Percentiles rank a stretch among this genome's conserved stretches.
These are phyloP conservation scores for Ustilago curta DNA, from an alignment of 1,284 basidiomycete species.

Conservation along the genomic window DNA sequence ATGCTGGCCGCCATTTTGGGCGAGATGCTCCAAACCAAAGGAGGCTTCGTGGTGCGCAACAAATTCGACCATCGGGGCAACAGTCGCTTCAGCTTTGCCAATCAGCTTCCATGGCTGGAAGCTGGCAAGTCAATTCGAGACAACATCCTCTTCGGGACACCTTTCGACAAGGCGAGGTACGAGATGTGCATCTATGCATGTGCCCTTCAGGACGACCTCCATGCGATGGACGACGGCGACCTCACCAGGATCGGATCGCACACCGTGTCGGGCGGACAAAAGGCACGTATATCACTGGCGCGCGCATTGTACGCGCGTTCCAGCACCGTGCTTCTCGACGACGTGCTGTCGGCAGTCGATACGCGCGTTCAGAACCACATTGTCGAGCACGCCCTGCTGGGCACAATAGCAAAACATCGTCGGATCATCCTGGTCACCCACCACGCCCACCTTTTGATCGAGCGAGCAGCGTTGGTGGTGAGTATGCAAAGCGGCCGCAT, in stretches of 20 bases:
- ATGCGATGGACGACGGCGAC: slow-evolving; percentile 62
- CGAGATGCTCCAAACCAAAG: slow-evolving; percentile 51
- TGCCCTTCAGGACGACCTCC: slow-evolving; percentile 59
- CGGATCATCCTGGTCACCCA: slow-evolving; percentile 83
- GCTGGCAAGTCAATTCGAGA: slow-evolving; percentile 53
- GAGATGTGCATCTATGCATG: slow-evolving; percentile 56
- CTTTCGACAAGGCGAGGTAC: slow-evolving; percentile 55
- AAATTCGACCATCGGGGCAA: slow-evolving; percentile 50
- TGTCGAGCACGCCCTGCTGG: slow-evolving; percentile 46
- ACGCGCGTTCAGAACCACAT: slow-evolving; percentile 74
- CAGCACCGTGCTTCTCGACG: slow-evolving; percentile 62
- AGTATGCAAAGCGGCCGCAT: slow-evolving; percentile 53
- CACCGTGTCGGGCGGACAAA: slow-evolving; percentile 64
- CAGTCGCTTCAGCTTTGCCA: slow-evolving; percentile 56
- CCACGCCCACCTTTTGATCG: slow-evolving; percentile 52
- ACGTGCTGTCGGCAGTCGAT: slow-evolving; percentile 73
- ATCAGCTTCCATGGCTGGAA: slow-evolving; percentile 49
- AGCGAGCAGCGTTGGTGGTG: slow-evolving; percentile 45
- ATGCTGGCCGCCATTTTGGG: slow-evolving; percentile 60
- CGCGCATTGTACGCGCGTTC: slow-evolving; percentile 62
- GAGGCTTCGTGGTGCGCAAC: slow-evolving; percentile 35
- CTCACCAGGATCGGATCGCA: slow-evolving; percentile 60
- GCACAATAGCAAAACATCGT: slow-evolving; percentile 70
- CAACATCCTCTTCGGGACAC: slow-evolving; percentile 61
- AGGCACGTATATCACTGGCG: slow-evolving; percentile 62